These are phyloP conservation scores for Echium plantagineum DNA, from an alignment of 257 asterid genomes.

Conservation along the genomic window DNA sequence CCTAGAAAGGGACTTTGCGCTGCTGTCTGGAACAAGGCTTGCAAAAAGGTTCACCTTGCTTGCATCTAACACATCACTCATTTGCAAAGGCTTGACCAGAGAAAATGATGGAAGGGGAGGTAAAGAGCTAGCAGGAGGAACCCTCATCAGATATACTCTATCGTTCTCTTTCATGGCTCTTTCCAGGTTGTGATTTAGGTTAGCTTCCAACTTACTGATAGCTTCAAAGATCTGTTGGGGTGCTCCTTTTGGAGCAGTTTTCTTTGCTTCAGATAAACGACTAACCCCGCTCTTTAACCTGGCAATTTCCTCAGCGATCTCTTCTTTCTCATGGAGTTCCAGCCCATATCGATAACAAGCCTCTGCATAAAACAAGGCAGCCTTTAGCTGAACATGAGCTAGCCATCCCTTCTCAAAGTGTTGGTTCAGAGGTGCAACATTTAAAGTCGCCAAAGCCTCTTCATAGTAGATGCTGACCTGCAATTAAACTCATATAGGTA, in stretches of 20 bases:
- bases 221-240: constrained; percentile 84
- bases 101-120: constrained; percentile 79
- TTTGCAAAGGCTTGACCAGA: constrained; percentile 86
- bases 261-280: constrained; percentile 66
- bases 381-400: constrained; percentile 84
- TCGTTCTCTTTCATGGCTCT: constrained; percentile 93
- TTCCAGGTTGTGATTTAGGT: constrained; percentile 59
- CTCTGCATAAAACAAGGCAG: constrained; percentile 90
- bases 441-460: constrained; percentile 79
- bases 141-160: constrained; percentile 91
- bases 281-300: constrained; percentile 76
- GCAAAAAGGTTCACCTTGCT: constrained; percentile 85
- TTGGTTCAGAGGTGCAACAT: constrained; percentile 66
- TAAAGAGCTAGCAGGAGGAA: constrained; percentile 76
- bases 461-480: constrained; percentile 88
- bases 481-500: constrained; percentile 12
- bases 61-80: constrained; percentile 87
- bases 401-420: constrained; percentile 90
- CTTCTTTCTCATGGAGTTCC: constrained; percentile 93
- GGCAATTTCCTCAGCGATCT: constrained; percentile 94
- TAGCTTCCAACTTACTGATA: constrained; percentile 57
- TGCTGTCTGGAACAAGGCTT: constrained; percentile 84
- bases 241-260: constrained; percentile 72
- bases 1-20: constrained; percentile 93
- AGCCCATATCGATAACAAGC: constrained; percentile 83